Conservation (phyloP, 2,329 filamentous ascomycete genomes). For the Clarireedia hainanense region DNA sequence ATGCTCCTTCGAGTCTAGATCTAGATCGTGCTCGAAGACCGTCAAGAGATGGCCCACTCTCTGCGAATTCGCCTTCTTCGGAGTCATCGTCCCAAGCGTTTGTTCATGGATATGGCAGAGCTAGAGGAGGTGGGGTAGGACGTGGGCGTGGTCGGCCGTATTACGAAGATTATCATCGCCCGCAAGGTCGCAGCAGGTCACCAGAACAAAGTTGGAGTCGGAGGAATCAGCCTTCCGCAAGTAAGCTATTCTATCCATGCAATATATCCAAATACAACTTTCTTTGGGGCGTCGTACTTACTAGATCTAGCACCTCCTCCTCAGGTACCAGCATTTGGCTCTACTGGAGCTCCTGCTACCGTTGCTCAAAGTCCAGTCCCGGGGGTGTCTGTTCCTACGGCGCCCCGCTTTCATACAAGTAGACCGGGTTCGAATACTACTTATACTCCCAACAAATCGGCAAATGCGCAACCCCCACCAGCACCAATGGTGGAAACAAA, state of each 20-base stretch:
- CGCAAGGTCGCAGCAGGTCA: constrained; percentile 25
- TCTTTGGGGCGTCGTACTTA: neutral
- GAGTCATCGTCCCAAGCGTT: constrained; percentile 42
- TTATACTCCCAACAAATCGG: neutral
- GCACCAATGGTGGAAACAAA: neutral
- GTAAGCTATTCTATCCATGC: neutral
- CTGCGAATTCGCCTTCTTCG: constrained; percentile 62
- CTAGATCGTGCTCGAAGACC: constrained; percentile 58
- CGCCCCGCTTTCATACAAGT: constrained; percentile 16
- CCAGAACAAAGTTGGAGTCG: constrained; percentile 26
- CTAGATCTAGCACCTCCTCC: constrained; percentile 36
- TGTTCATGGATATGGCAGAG: constrained; percentile 41
- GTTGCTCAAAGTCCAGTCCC: constrained; percentile 16
- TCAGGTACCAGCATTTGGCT: constrained; percentile 47
- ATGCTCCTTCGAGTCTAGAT: constrained; percentile 55
- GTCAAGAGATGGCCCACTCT: constrained; percentile 66
- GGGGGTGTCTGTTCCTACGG: constrained; percentile 23
- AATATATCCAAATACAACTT: neutral
- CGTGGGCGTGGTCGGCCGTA: constrained; percentile 41
- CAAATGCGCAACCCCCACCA: neutral
- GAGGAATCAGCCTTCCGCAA: constrained; percentile 38
- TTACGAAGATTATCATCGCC: constrained; percentile 45
- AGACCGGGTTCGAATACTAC: neutral
- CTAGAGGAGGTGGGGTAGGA: constrained; percentile 38
- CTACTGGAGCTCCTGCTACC: constrained; percentile 12